Conservation (phyloP, 2,329 filamentous ascomycete species). For the Arthrobotrys entomopaga region DNA sequence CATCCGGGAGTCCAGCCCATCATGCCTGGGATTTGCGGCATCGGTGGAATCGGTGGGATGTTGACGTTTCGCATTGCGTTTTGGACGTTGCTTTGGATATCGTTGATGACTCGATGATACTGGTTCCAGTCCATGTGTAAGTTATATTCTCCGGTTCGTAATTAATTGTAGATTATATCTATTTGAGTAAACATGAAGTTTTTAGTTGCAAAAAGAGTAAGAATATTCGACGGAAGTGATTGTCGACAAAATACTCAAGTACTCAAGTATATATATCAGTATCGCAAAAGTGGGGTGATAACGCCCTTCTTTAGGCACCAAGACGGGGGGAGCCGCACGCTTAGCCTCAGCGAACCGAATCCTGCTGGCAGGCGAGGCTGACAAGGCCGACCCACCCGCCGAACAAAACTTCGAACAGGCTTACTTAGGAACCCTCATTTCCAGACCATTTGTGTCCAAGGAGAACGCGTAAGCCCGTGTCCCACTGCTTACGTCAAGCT, state of each 20-base stretch:
- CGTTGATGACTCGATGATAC: not conserved
- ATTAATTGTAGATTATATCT: no score
- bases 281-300: no score
- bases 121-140: not conserved
- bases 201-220: no score
- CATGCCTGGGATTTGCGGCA: not conserved
- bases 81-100: slow-evolving; percentile 24
- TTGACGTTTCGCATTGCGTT: slow-evolving; percentile 22
- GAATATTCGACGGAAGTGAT: not conserved
- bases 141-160: no score
- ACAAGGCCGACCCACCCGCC: slow-evolving; percentile 18
- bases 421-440: not conserved
- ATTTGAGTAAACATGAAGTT: no score
- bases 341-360: slow-evolving; percentile 16
- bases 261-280: no score
- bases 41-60: slow-evolving; percentile 26
- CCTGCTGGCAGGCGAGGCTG: slow-evolving; percentile 16
- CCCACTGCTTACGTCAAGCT: slow-evolving; percentile 43
- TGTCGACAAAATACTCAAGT: no score
- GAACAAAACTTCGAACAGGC: not conserved
- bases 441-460: no score
- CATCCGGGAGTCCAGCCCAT: slow-evolving; percentile 16
- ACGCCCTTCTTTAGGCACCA: not conserved
- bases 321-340: slow-evolving; percentile 1
- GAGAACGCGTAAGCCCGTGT: slow-evolving; percentile 34